Percentiles rank a stretch among this genome's conserved stretches.
Evolutionary conservation across 2,329 filamentous ascomycete species (phyloP).

Genomic region (Colletotrichum magnum): DNA sequence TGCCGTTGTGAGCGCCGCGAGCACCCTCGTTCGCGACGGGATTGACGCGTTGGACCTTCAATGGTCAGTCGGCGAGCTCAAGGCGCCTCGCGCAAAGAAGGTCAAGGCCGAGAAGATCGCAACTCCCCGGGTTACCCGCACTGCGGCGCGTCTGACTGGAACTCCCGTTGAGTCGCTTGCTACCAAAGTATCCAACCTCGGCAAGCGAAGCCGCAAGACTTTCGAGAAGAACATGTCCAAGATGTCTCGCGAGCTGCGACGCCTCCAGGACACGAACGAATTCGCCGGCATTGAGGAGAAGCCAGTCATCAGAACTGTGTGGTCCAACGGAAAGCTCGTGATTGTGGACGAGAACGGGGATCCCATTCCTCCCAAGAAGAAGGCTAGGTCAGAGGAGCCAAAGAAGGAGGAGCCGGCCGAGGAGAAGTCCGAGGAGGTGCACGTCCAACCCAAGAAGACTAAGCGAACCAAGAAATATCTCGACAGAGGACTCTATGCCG

Average conservation of each 20-base stretch:
- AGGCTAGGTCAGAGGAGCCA: slow-evolving; percentile 44
- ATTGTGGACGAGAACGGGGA: slow-evolving; percentile 58
- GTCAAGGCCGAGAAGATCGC: slow-evolving; percentile 51
- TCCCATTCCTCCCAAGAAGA: slow-evolving; percentile 46
- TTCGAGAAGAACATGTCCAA: slow-evolving; percentile 63
- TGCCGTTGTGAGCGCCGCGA: slow-evolving; percentile 39
- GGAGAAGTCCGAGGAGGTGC: slow-evolving; percentile 55
- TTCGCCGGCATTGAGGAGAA: slow-evolving; percentile 71
- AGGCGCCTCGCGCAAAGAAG: slow-evolving; percentile 51
- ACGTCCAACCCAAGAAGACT: slow-evolving; percentile 51
- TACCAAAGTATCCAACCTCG: slow-evolving; percentile 66
- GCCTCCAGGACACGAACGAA: slow-evolving; percentile 75
- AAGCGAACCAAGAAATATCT: slow-evolving; percentile 81
- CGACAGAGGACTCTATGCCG: slow-evolving; percentile 86
- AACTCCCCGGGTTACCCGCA: slow-evolving; percentile 54
- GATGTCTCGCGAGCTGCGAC: slow-evolving; percentile 70
- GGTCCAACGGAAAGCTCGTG: slow-evolving; percentile 76
- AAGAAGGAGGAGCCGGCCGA: slow-evolving; percentile 43
- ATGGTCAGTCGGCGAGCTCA: slow-evolving; percentile 57
- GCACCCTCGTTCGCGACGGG: slow-evolving; percentile 51
- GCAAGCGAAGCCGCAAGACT: slow-evolving; percentile 72
- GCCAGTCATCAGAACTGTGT: slow-evolving; percentile 71
- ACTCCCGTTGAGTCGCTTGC: slow-evolving; percentile 59
- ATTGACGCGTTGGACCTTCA: slow-evolving; percentile 64
- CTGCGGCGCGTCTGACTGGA: slow-evolving; percentile 61